Evolutionary conservation across 441 rosid genomes (phyloP).

Genomic region (Theobroma grandiflorum): DNA sequence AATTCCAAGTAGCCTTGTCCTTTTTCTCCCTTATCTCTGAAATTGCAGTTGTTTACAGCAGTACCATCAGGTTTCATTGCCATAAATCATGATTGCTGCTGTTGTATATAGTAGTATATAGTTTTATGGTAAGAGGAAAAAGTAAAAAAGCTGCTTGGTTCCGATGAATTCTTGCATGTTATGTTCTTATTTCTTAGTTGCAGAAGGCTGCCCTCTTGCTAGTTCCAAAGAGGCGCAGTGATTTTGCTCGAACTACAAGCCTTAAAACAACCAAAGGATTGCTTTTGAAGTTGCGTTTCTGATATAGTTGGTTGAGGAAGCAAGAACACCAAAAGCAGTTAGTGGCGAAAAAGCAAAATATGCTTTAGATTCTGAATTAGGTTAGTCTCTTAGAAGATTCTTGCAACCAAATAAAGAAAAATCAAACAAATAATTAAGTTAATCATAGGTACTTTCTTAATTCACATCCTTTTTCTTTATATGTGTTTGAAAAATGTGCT

Average conservation of each 20-base stretch:
- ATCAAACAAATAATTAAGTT: constrained; percentile 25
- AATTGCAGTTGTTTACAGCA: not conserved
- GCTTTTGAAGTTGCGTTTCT: not conserved
- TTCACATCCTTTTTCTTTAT: constrained; percentile 18
- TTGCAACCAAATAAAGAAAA: constrained; percentile 23
- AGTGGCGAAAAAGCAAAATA: not conserved
- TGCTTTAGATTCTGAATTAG: constrained; percentile 19
- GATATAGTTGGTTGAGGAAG: constrained; percentile 2
- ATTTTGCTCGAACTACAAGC: not conserved
- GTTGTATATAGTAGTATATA: not conserved
- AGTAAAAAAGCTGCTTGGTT: not conserved
- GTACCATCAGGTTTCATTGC: too few species aligned
- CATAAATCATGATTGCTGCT: too few species aligned
- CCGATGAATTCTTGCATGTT: not conserved
- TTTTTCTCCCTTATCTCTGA: not conserved
- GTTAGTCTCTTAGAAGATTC: constrained; percentile 29
- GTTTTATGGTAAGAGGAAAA: too few species aligned
- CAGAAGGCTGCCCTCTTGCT: not conserved
- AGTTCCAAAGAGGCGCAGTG: not conserved
- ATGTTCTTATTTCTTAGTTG: not conserved
- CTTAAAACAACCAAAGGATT: not conserved
- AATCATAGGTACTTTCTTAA: constrained; percentile 25
- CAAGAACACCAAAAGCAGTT: not conserved
- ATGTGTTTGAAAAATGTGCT: constrained; percentile 37
- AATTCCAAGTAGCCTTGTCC: not conserved